Percentiles rank a stretch among this genome's conserved stretches.
Evolutionary conservation across 129 eudicot genomes (phyloP).

Genomic region (Tanacetum coccineum): DNA sequence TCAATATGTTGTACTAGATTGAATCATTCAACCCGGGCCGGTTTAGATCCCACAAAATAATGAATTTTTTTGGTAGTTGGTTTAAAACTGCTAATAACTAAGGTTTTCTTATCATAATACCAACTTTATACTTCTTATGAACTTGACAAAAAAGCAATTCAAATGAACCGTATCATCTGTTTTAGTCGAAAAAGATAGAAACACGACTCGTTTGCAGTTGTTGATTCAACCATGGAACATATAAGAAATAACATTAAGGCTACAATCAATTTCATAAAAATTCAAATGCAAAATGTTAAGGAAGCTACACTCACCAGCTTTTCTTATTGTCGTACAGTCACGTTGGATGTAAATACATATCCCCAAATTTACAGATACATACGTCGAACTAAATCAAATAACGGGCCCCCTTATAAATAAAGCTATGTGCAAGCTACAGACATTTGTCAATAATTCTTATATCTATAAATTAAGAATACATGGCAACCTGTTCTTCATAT

Average conservation of each 20-base stretch:
- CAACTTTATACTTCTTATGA: too few species aligned
- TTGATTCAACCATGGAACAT: too few species aligned
- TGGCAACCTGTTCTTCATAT: constrained; percentile 3
- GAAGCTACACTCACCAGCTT: not conserved
- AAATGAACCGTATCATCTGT: too few species aligned
- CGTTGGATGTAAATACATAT: not conserved
- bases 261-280: not conserved
- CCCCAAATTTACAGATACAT: constrained; percentile 24
- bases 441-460: constrained; percentile 11
- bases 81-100: too few species aligned
- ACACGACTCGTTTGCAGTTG: not conserved
- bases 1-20: too few species aligned
- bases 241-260: not conserved
- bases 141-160: too few species aligned
- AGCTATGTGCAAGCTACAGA: constrained; percentile 24
- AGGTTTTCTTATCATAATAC: too few species aligned
- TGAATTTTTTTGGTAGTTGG: too few species aligned
- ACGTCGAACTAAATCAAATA: constrained; percentile 8
- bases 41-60: too few species aligned
- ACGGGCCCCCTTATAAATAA: constrained; percentile 2
- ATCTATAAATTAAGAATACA: constrained; percentile 13
- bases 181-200: not conserved
- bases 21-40: too few species aligned
- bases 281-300: constrained; percentile 1
- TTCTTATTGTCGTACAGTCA: constrained; percentile 18